These are phyloP conservation scores for Thermomucor indicae-seudaticae DNA, from an alignment of 371 early-diverging fungal genomes.

Conservation along the genomic window DNA sequence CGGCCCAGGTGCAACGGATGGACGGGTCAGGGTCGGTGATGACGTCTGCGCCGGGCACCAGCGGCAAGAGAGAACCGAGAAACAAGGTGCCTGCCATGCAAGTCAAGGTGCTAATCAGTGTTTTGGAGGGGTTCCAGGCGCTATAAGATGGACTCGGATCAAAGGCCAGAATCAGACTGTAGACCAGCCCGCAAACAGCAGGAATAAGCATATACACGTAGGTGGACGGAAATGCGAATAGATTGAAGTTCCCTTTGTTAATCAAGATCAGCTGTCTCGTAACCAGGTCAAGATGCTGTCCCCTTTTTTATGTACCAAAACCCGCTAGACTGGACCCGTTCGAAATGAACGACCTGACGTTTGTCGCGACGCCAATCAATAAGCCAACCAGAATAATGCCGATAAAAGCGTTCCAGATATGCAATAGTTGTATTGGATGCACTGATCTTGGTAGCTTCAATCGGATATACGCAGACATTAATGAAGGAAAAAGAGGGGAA, in stretches of 20 bases:
- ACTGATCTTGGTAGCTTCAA: not conserved
- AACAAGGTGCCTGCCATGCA: slow-evolving; percentile 19
- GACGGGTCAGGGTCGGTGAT: slow-evolving; percentile 27
- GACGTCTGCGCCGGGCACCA: slow-evolving; percentile 32
- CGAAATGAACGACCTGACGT: slow-evolving; percentile 23
- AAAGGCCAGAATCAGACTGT: slow-evolving; percentile 26
- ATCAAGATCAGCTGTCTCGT: not conserved
- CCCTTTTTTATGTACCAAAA: slow-evolving; percentile 21
- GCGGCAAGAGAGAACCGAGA: slow-evolving; percentile 26
- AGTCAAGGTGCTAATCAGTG: slow-evolving; percentile 18
- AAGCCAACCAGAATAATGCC: slow-evolving; percentile 9
- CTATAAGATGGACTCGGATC: slow-evolving; percentile 32
- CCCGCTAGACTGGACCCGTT: slow-evolving; percentile 26
- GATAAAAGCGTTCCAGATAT: slow-evolving; percentile 8
- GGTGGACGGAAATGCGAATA: slow-evolving; percentile 39
- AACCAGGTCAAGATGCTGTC: no score
- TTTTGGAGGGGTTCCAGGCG: slow-evolving; percentile 39
- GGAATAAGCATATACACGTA: slow-evolving; percentile 44
- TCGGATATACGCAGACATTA: not conserved
- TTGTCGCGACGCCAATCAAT: slow-evolving; percentile 17
- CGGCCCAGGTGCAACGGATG: slow-evolving; percentile 27
- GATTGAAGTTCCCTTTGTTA: slow-evolving; percentile 25
- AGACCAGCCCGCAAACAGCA: slow-evolving; percentile 18
- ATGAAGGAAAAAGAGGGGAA: not conserved
- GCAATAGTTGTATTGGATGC: slow-evolving; percentile 14